These are phyloP conservation scores for Quercus bicolor DNA, from an alignment of 306 rosid species.

Conservation along the genomic window DNA sequence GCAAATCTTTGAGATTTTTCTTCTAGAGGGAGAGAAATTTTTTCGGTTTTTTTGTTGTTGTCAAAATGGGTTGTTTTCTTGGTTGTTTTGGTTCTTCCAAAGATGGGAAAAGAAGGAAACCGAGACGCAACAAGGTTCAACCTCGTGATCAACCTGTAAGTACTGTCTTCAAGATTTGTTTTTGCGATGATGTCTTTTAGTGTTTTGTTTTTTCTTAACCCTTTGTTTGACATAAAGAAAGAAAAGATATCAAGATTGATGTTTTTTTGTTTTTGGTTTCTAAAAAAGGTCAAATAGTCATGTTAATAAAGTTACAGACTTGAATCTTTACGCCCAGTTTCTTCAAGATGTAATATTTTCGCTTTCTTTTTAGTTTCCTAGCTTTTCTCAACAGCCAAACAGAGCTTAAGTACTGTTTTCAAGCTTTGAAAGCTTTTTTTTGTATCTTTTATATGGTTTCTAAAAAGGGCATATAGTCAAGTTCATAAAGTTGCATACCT, in stretches of 20 bases:
- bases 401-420: slow-evolving; percentile 21
- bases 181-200: neutral
- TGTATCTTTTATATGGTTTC: neutral
- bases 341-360: neutral
- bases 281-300: neutral
- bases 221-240: slow-evolving; percentile 6
- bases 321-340: neutral
- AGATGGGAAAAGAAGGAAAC: slow-evolving; percentile 41
- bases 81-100: slow-evolving; percentile 79
- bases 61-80: slow-evolving; percentile 71
- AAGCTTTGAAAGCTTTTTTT: neutral
- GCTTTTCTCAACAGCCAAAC: slow-evolving; percentile 7
- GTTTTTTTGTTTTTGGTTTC: neutral
- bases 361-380: neutral
- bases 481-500: neutral
- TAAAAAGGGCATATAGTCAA: neutral
- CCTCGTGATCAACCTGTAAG: slow-evolving; percentile 36
- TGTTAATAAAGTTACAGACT: neutral
- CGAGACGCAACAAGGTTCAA: slow-evolving; percentile 34
- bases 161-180: neutral
- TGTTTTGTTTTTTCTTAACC: neutral
- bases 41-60: neutral
- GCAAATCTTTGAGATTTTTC: neutral
- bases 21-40: neutral
- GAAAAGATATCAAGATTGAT: neutral